phyloP scores from a whole-genome alignment of 2,329 filamentous ascomycete genomes.

The Fusarium succisae region DNA sequence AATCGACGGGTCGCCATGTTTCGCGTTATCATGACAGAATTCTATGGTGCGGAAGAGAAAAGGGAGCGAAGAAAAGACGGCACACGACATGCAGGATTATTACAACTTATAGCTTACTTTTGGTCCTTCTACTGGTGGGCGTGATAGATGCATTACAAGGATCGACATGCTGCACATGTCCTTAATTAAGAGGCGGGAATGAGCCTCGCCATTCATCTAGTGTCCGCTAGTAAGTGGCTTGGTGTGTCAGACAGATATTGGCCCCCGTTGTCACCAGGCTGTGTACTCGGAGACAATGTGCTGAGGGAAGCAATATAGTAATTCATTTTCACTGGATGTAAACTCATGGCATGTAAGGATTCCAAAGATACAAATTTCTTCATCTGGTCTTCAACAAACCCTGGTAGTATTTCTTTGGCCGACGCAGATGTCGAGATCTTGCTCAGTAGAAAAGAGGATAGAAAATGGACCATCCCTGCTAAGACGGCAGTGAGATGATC shows the following conservation, averaged over 20 bases:
- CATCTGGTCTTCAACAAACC: too few relatives aligned
- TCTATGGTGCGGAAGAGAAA: too few relatives aligned
- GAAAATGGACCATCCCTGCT: not conserved
- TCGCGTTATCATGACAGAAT: rapidly evolving
- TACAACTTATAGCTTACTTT: not conserved
- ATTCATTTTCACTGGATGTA: too few relatives aligned
- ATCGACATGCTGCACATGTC: not conserved
- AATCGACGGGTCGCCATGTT: not conserved
- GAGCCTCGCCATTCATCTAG: not conserved
- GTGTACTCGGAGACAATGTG: not conserved
- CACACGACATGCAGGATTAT: not conserved
- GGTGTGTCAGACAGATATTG: not conserved
- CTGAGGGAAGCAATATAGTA: too few relatives aligned
- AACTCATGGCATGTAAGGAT: too few relatives aligned
- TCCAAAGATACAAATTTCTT: too few relatives aligned
- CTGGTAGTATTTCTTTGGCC: too few relatives aligned
- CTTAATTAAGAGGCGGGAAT: not conserved
- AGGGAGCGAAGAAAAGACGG: not conserved
- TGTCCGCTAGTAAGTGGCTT: not conserved
- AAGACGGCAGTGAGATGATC: not conserved
- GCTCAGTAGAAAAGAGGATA: not conserved
- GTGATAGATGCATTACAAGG: not conserved
- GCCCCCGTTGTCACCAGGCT: not conserved
- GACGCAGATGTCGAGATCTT: too few relatives aligned
- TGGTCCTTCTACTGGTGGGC: not conserved